A percentile compares a stretch with the other conserved stretches of the same genome.
These are phyloP conservation scores for Silybum marianum DNA, from an alignment of 129 eudicot species.

Conservation along the genomic window DNA sequence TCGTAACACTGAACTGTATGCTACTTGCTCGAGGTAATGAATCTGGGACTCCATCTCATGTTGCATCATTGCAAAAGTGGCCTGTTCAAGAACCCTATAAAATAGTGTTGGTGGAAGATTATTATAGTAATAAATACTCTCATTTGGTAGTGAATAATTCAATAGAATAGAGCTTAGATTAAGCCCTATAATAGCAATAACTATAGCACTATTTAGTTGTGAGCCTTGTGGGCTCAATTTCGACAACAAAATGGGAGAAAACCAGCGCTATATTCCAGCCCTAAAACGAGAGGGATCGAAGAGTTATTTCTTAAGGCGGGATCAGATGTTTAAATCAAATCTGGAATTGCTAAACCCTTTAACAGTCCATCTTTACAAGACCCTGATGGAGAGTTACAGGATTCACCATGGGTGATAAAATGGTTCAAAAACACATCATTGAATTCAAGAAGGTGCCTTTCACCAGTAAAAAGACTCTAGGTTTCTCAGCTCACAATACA, in stretches of 20 bases:
- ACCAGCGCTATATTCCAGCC: not conserved
- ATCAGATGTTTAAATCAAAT: conserved; percentile 82
- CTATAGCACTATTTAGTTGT: conserved; percentile 6
- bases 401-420: conserved; percentile 70
- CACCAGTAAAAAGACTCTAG: conserved; percentile 43
- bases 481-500: conserved; percentile 13
- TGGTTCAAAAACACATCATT: conserved; percentile 53
- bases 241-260: not conserved
- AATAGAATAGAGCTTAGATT: conserved; percentile 9
- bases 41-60: conserved; percentile 84
- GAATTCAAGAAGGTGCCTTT: conserved; percentile 60
- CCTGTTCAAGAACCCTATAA: conserved; percentile 39
- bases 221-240: not conserved
- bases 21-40: conserved; percentile 91
- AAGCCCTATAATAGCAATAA: conserved; percentile 15
- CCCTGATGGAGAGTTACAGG: conserved; percentile 81
- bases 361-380: conserved; percentile 81
- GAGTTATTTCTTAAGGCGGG: conserved; percentile 79
- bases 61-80: conserved; percentile 56
- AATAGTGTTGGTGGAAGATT: conserved; percentile 37
- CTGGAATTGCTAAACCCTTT: conserved; percentile 72
- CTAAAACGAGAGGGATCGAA: conserved; percentile 25
- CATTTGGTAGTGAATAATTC: not conserved
- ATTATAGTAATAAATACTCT: conserved; percentile 38
- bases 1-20: conserved; percentile 83